Evolutionary conservation across 2,329 filamentous ascomycete genomes (phyloP), one percentile per base, ranked within the genome.

Genomic region (Fusarium sp.): DNA sequence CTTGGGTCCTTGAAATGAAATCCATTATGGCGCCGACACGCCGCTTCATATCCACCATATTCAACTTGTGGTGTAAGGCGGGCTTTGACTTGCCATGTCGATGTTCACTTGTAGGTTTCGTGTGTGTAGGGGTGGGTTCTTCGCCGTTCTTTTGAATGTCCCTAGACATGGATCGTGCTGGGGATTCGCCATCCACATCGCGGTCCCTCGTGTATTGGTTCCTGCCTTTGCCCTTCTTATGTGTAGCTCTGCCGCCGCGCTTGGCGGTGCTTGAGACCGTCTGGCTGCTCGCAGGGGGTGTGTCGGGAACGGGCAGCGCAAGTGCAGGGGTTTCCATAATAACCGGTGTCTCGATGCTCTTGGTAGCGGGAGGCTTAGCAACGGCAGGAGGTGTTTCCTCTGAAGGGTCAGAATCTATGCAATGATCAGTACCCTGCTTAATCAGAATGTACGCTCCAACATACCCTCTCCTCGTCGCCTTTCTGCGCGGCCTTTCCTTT

Each of bases 1-100:
- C 87, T 81, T 98, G 95, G 65, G 94, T 96, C 74, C 94, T 91
- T 8, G 93, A 92, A 72, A 98, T 98, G 79, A 96, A 98, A 76
- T 96, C 94, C 67, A 97, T 88, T 80, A 98, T 97, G 26, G 90
- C 93, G 8, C 93, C 90, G 11, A 95, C 94, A 15, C 94, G 92
- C 73, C 93, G 90, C 83, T 93, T 94, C 90, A 97, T 95, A 79
- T 98, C 95, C 68, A 92, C 92, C 91, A 97, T 93, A 35, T 91
- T 95, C 65, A 95, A 90, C 81, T 93, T 94, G 75, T 88, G 91
- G 81, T 88, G 89, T 56, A 86, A 85, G 65, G 85, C 76, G 7
- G 78, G 82, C 76, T 89, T 89, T 38, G 84, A 83, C 77, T 89
- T 90, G 66, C 80, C 79, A 52, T 88, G 86, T 73, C 91, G 92